phyloP scores from a whole-genome alignment of 306 rosid genomes.

The Lablab purpureus region DNA sequence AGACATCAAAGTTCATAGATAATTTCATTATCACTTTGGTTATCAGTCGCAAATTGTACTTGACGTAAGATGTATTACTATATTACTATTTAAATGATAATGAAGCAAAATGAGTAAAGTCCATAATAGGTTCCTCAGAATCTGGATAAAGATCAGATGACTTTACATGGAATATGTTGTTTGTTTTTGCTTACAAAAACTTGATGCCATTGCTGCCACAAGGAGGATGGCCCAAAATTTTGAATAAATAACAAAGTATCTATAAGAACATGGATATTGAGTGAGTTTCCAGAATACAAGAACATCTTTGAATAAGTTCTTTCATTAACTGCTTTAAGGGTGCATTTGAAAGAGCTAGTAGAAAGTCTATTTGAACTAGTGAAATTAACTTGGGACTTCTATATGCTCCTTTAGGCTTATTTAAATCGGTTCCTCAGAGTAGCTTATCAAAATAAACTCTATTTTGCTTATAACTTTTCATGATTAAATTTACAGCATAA shows the following conservation, averaged over 20 bases:
- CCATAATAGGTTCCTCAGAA: conserved; percentile 15
- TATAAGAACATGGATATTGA: neutral
- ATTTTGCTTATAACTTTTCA: neutral
- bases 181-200: conserved; percentile 1
- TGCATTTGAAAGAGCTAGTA: neutral
- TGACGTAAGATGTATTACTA: neutral
- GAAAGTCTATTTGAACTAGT: neutral
- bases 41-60: conserved; percentile 8
- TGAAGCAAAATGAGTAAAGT: neutral
- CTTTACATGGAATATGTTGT: conserved; percentile 9
- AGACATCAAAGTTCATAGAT: neutral
- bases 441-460: neutral
- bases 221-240: neutral
- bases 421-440: neutral
- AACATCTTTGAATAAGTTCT: conserved; percentile 3
- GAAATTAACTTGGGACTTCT: neutral
- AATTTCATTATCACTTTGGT: neutral
- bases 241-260: neutral
- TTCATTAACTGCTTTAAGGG: conserved; percentile 15
- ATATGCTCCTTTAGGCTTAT: neutral
- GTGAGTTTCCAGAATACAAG: neutral
- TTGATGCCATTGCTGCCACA: neutral
- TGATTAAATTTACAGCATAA: neutral
- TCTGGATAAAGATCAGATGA: conserved; percentile 1
- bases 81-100: conserved; percentile 15